Base-by-base conservation (phyloP, 306 rosid species). In the Fagus crenata region DNA sequence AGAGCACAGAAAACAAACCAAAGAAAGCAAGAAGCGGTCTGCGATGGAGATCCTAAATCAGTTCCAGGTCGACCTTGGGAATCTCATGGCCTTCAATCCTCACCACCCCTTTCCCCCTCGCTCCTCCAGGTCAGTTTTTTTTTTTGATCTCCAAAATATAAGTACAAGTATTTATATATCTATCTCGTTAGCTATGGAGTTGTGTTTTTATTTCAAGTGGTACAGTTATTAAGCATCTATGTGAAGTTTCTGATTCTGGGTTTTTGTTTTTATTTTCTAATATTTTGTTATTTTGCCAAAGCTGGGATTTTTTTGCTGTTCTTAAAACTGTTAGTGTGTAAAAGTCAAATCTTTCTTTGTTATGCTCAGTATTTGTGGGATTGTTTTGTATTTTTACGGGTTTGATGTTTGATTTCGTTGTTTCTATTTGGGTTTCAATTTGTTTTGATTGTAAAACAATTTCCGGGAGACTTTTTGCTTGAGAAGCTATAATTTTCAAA, bases 11-110 rank as follows among this genome's bases (percentile, higher is more conserved):
- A 80, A 61, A 63, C 13, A 46, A 14, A 46, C 28, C 28, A 22
- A 22, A 22, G 28, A 22, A 22, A 22, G 28, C 28, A 22, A 22
- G 28, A 22, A 22, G 28, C 28, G 28, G 28, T 22, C 28, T 22
- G 51, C 51, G 8, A 77, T 81, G 71, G 91, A 90, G 74, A 81
- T 59, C 40, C 78, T 75, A 70, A 67, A 49, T 5, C 71, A 76
- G 17, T 74, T 76, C 28, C 89, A 87, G 74, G 67, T 94, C 31
- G 97, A 92, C 88, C 86, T 94, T 4, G 96, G 98, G 15, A 82
- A 88, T 70, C 95, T 94, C 53, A 74, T 81, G 92, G 95, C 91
- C 5, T 89, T 83, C 64, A 81, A 92, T 40, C 77, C 90, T 75
- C 85, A 88, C 69, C 85, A 85, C 59, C 40, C 55, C 9, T 84